A percentile compares a stretch with the other conserved stretches of the same genome.
phyloP scores from a whole-genome alignment of 2,329 filamentous ascomycete species.

The Cladophialophora chaetospira region DNA sequence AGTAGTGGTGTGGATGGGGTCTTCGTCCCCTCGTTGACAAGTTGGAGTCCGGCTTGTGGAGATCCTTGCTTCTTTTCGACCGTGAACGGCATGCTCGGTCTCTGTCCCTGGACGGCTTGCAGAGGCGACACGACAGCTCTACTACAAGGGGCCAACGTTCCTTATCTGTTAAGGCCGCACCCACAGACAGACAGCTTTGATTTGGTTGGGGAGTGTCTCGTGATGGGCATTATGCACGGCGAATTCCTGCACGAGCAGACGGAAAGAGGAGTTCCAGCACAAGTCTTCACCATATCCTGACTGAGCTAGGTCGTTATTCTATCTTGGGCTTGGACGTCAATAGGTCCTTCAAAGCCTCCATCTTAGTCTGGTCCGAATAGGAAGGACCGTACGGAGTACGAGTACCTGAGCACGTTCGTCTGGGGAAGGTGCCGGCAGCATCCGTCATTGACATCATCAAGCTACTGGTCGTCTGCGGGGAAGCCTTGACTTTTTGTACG shows the following conservation, averaged over 20 bases:
- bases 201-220: background rate
- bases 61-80: background rate
- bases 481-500: no score
- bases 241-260: background rate
- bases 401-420: no score
- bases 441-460: no score
- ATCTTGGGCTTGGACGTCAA: no score
- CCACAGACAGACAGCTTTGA: background rate
- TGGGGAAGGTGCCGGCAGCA: no score
- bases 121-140: background rate
- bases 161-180: background rate
- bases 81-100: background rate
- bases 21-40: background rate
- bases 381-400: no score
- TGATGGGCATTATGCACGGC: background rate
- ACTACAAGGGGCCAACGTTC: background rate
- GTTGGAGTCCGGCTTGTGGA: background rate
- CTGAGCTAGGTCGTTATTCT: no score
- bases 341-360: no score
- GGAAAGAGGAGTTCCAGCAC: no score
- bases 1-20: background rate
- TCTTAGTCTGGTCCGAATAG: no score
- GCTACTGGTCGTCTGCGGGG: no score
- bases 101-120: background rate
- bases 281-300: no score